Percentiles rank a stretch among this genome's conserved stretches.
Conservation (phyloP, 129 eudicot genomes). For the Flaveria trinervia region DNA sequence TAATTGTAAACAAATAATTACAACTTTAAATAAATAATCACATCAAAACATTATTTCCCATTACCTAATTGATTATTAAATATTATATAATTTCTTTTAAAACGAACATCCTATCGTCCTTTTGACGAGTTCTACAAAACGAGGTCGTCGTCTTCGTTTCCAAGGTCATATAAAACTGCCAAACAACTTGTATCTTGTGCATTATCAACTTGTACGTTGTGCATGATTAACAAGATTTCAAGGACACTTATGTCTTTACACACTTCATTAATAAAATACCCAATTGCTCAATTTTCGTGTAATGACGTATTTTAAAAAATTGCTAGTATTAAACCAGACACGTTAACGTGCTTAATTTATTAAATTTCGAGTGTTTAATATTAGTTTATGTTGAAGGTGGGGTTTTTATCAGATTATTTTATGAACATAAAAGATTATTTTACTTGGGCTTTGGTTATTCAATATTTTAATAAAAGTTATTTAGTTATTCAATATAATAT, state of each 20-base stretch:
- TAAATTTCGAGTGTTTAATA: slow-evolving; percentile 9
- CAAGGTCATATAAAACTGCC: background rate
- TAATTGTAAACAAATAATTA: too few species aligned
- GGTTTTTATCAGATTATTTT: slow-evolving; percentile 31
- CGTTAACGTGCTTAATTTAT: slow-evolving; percentile 40
- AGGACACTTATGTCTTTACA: slow-evolving; percentile 22
- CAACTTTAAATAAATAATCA: background rate
- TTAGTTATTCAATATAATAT: background rate
- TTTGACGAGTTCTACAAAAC: background rate
- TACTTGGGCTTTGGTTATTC: slow-evolving; percentile 10
- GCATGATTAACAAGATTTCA: slow-evolving; percentile 2
- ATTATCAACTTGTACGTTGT: background rate
- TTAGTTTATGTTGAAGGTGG: slow-evolving; percentile 25
- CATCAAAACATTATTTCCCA: background rate
- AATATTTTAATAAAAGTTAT: background rate
- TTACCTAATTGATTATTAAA: background rate
- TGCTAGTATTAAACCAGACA: slow-evolving; percentile 35
- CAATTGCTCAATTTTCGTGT: slow-evolving; percentile 36
- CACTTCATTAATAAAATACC: slow-evolving; percentile 15
- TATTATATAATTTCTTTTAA: background rate
- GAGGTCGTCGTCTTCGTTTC: slow-evolving; percentile 28
- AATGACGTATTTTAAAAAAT: slow-evolving; percentile 31
- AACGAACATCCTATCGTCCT: slow-evolving; percentile 17
- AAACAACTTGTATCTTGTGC: slow-evolving; percentile 17
- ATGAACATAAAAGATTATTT: slow-evolving; percentile 11